Percentiles rank a stretch among this genome's conserved stretches.
phyloP scores from a whole-genome alignment of 495 filamentous ascomycete genomes.

The Diplogelasinospora grovesii region DNA sequence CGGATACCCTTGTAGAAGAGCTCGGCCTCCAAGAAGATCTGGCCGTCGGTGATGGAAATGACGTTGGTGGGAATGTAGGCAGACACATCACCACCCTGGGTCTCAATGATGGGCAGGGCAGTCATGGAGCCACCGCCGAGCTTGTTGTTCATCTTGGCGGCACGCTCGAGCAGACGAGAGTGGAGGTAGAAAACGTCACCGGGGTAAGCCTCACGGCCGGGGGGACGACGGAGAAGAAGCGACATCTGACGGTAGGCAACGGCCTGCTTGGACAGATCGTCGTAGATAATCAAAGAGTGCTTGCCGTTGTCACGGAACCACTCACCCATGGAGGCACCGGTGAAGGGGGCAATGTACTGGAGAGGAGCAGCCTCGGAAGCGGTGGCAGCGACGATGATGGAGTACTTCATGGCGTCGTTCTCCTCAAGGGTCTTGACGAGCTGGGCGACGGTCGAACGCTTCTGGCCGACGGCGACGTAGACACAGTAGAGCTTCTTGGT shows the following conservation, averaged over 20 bases:
- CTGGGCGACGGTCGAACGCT: conserved; percentile 98
- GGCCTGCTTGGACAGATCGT: conserved; percentile 98
- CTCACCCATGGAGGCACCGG: conserved; percentile 61
- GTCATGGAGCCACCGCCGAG: conserved; percentile 94
- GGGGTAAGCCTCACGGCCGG: conserved; percentile 99
- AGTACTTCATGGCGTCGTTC: conserved; percentile 99
- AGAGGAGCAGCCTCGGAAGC: conserved; percentile 94
- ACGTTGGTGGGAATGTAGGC: conserved; percentile 99
- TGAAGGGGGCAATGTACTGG: conserved; percentile 96
- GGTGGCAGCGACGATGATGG: conserved; percentile 88
- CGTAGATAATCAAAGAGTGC: conserved; percentile 89
- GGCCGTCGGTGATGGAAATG: conserved; percentile 99
- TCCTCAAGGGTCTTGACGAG: conserved; percentile 99
- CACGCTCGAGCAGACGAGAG: conserved; percentile 98
- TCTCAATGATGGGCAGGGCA: conserved; percentile 97
- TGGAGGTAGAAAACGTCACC: conserved; percentile 99
- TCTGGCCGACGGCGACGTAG: conserved; percentile 98
- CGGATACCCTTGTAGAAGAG: conserved; percentile 99
- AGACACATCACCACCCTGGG: conserved; percentile 99
- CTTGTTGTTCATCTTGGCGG: conserved; percentile 98
- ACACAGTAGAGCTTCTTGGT: conserved; percentile 98
- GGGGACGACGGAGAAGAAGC: conserved; percentile 95
- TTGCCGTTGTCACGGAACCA: conserved; percentile 88
- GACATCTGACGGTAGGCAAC: conserved; percentile 99
- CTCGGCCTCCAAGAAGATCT: conserved; percentile 99